Base-by-base conservation (phyloP, 805 yeast species). In the Metschnikowia lunata region DNA sequence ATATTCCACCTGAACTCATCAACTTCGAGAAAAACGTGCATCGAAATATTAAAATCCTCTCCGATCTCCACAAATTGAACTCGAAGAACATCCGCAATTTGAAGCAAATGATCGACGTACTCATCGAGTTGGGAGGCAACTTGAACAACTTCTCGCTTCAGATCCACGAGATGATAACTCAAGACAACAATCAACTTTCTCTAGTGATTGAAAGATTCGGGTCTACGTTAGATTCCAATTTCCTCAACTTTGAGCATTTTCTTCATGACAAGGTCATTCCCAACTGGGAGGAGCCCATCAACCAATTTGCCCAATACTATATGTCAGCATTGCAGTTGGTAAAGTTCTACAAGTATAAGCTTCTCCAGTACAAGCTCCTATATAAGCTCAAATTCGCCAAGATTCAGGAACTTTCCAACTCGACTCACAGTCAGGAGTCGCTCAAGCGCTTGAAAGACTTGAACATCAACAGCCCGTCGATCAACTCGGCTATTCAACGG, bases 101-200 rank as follows among this genome's bases (percentile, higher is more conserved):
- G 47, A 72, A 71, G 40, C 51, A 54, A 0, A 57, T 74, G 30
- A 63, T 75, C 39, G 46, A 61, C 12, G 60, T 65, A 6, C 54
- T 78, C 49, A 68, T 77, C 11, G 80, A 77, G 54, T 61, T 79
- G 40, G 83, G 83, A 15, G 82, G 80, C 4, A 75, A 76, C 52
- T 67, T 78, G 52, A 79, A 79, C 57, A 75, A 78, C 47, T 76
- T 78, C 50, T 74, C 80, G 15, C 66, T 79, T 30, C 70, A 62
- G 67, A 69, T 64, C 14, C 69, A 67, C 36, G 56, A 60, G 59
- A 50, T 50, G 47, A 42, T 35, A 36, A 34, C 38, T n/a, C 45
- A 26, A 46, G 66, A 47, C 40, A 45, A 57, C 14, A 60, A 62
- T 37, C 54, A 56, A 42, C 56, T 68, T 10, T 62, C 70, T 34